Conservation (phyloP, 805 yeast species). For the Groenewaldozyma tartarivorans region DNA sequence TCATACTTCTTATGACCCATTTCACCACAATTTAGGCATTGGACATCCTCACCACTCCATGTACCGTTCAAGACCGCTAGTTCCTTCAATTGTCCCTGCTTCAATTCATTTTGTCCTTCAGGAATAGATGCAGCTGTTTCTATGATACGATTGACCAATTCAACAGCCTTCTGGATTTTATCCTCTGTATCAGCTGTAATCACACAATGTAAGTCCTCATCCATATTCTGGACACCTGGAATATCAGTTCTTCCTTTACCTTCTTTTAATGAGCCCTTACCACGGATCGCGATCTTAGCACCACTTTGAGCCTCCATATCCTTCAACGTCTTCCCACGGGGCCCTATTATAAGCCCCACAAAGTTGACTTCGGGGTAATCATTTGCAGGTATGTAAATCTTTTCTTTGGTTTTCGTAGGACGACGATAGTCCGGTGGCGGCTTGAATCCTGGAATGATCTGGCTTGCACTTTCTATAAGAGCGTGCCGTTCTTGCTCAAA, state of each 20-base stretch:
- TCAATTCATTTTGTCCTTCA: slow-evolving; percentile 85
- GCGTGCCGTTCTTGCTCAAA: slow-evolving; percentile 73
- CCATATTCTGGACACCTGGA: slow-evolving; percentile 42
- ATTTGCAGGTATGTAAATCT: slow-evolving; percentile 72
- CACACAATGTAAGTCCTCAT: slow-evolving; percentile 83
- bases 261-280: slow-evolving; percentile 92
- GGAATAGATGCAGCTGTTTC: slow-evolving; percentile 82
- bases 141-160: slow-evolving; percentile 64
- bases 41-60: slow-evolving; percentile 42
- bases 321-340: slow-evolving; percentile 86
- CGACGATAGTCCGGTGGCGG: slow-evolving; percentile 73
- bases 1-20: slow-evolving; percentile 55
- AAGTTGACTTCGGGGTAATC: slow-evolving; percentile 90
- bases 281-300: slow-evolving; percentile 84
- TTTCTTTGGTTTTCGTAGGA: slow-evolving; percentile 67
- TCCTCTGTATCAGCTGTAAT: slow-evolving; percentile 76
- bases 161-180: slow-evolving; percentile 64
- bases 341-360: slow-evolving; percentile 85
- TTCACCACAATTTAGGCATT: slow-evolving; percentile 58
- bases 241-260: slow-evolving; percentile 51
- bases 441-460: slow-evolving; percentile 60
- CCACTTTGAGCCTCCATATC: slow-evolving; percentile 77
- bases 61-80: slow-evolving; percentile 94
- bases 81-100: slow-evolving; percentile 83
- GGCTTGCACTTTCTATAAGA: slow-evolving; percentile 66